A percentile compares a stretch with the other conserved stretches of the same genome.
Conservation (phyloP, 2,329 filamentous ascomycete species). For the Fusarium sororula region DNA sequence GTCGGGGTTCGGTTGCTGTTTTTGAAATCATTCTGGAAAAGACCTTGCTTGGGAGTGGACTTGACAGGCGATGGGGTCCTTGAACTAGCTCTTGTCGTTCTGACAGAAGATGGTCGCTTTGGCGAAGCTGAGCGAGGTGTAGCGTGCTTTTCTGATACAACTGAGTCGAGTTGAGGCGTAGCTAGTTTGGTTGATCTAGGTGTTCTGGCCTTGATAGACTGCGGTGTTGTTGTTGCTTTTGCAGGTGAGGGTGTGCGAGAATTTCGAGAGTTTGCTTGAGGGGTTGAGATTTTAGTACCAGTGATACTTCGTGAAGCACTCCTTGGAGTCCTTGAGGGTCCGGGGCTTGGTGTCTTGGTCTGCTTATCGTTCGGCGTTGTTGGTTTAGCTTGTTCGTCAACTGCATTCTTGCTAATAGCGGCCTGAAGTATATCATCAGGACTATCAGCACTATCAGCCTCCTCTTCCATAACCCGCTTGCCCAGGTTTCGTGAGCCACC, state of each 20-base stretch:
- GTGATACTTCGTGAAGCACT: constrained; percentile 60
- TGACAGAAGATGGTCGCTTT: constrained; percentile 18
- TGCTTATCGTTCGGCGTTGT: constrained; percentile 45
- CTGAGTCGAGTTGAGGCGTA: constrained; percentile 33
- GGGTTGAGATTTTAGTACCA: constrained; percentile 52
- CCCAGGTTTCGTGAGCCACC: constrained; percentile 49
- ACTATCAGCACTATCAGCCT: constrained; percentile 60
- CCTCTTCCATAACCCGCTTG: constrained; percentile 68
- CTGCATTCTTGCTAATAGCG: constrained; percentile 36
- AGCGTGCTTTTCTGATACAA: constrained; percentile 11
- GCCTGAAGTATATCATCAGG: constrained; percentile 50
- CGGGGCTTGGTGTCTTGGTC: constrained; percentile 60
- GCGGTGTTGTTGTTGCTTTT: constrained; percentile 35
- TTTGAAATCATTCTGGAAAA: constrained; percentile 64
- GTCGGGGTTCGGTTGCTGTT: constrained; percentile 69
- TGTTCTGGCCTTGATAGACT: constrained; percentile 35
- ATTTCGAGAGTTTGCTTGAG: constrained; percentile 39
- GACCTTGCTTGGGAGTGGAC: constrained; percentile 41
- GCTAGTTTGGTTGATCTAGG: constrained; percentile 39
- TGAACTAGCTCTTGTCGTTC: constrained; percentile 21
- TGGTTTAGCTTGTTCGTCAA: constrained; percentile 29
- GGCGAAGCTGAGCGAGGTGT: constrained; percentile 36
- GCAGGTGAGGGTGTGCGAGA: constrained; percentile 41
- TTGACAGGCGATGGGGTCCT: constrained; percentile 40
- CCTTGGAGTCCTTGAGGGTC: constrained; percentile 61